Conservation (phyloP, 2,329 filamentous ascomycete genomes). For the Incumbomyces delicatus region DNA sequence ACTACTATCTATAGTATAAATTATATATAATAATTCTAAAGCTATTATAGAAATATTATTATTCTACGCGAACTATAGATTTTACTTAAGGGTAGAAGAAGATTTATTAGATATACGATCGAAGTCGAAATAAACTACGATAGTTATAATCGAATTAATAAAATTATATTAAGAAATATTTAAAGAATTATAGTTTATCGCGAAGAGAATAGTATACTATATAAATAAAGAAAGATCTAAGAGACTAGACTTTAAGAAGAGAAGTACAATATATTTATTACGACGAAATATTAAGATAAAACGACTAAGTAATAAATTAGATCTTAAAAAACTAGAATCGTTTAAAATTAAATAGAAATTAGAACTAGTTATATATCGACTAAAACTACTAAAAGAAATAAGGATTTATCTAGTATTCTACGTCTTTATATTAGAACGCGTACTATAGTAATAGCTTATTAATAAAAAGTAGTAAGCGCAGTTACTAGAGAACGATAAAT, state of each 20-base stretch:
- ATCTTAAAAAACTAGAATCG: conserved; percentile 8
- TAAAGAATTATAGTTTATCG: conserved; percentile 7
- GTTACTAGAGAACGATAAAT: background rate
- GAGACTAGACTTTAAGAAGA: conserved; percentile 6
- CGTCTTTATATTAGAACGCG: conserved; percentile 8
- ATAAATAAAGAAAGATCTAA: conserved; percentile 7
- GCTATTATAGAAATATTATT: conserved; percentile 2
- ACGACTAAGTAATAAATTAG: conserved; percentile 9
- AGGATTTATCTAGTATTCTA: conserved; percentile 9
- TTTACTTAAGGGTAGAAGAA: conserved; percentile 2
- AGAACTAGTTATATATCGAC: conserved; percentile 7
- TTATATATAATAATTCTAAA: conserved; percentile 6
- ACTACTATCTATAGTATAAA: conserved; percentile 3
- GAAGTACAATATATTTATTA: conserved; percentile 7
- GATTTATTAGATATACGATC: background rate
- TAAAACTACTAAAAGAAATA: conserved; percentile 10
- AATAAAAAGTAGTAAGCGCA: background rate
- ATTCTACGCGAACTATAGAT: conserved; percentile 11
- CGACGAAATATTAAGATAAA: conserved; percentile 13
- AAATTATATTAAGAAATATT: conserved; percentile 6
- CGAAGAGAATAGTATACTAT: conserved; percentile 2
- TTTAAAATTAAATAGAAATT: conserved; percentile 10
- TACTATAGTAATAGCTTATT: background rate
- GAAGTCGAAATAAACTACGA: background rate
- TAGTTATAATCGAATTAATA: background rate